Evolutionary conservation across 2,329 filamentous ascomycete species (phyloP).

Genomic region (Tolypocladium ophioglossoides): DNA sequence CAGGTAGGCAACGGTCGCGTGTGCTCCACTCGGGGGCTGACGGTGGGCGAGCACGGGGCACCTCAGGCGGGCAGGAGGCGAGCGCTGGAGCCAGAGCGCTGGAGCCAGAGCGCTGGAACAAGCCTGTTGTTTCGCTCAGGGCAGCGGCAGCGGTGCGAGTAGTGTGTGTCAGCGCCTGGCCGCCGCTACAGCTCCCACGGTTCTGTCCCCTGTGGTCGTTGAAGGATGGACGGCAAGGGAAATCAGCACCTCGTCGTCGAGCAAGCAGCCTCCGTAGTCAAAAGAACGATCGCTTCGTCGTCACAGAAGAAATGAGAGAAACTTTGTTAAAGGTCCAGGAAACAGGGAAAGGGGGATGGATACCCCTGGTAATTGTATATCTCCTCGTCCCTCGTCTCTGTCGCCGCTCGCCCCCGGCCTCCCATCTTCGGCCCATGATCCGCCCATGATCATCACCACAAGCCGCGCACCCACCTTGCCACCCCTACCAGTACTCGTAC

Average conservation of each 20-base stretch:
- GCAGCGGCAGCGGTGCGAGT: too few relatives aligned
- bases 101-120: too few relatives aligned
- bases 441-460: not conserved
- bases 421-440: not conserved
- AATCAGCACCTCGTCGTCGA: not conserved
- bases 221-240: not conserved
- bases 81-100: too few relatives aligned
- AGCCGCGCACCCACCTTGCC: too few relatives aligned
- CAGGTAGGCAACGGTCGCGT: not conserved
- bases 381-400: too few relatives aligned
- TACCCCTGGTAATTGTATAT: not conserved
- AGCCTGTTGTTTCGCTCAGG: too few relatives aligned
- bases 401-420: not conserved
- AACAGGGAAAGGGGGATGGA: not conserved
- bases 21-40: not conserved
- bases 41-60: not conserved
- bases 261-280: not conserved
- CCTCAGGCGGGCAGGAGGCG: not conserved
- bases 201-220: not conserved
- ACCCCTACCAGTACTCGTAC: too few relatives aligned
- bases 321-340: not conserved
- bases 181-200: too few relatives aligned
- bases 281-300: not conserved
- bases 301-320: not conserved
- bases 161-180: too few relatives aligned